Percentiles rank a stretch among this genome's conserved stretches.
These are phyloP conservation scores for Microbotryum intermedium DNA, from an alignment of 1,284 basidiomycete species.

Conservation along the genomic window DNA sequence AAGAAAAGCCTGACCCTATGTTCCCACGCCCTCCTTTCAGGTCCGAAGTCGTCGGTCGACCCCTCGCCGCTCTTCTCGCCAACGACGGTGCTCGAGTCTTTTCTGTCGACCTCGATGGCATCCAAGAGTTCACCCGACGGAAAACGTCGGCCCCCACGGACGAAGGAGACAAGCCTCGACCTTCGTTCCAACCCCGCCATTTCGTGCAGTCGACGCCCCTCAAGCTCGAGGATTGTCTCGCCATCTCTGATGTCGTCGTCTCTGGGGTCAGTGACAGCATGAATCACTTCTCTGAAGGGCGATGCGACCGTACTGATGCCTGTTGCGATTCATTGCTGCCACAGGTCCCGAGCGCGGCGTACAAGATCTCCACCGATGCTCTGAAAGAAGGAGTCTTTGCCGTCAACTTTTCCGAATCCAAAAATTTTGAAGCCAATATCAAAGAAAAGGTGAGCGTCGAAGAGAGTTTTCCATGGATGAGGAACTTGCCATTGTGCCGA, in stretches of 20 bases:
- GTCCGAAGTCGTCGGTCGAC: constrained; percentile 92
- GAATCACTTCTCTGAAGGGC: not conserved
- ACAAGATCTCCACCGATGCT: constrained; percentile 81
- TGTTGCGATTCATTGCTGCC: not conserved
- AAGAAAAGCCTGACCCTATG: not conserved
- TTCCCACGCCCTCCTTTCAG: constrained; percentile 42
- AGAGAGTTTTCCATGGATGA: not conserved
- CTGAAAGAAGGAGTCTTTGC: constrained; percentile 90
- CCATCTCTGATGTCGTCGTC: constrained; percentile 77
- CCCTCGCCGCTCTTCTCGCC: constrained; percentile 81
- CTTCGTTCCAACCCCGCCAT: constrained; percentile 69
- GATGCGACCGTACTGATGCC: not conserved
- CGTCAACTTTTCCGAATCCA: constrained; percentile 87
- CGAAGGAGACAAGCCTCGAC: constrained; percentile 24
- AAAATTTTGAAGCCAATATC: constrained; percentile 92
- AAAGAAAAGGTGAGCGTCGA: constrained; percentile 62
- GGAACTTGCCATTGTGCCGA: not conserved
- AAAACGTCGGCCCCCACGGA: constrained; percentile 3
- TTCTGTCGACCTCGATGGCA: constrained; percentile 86
- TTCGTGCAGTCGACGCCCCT: constrained; percentile 56
- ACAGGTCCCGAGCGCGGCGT: constrained; percentile 58
- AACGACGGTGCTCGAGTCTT: constrained; percentile 95
- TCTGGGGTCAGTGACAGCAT: constrained; percentile 58
- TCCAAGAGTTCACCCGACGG: constrained; percentile 53
- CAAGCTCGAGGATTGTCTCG: constrained; percentile 67